Percentiles rank a stretch among this genome's conserved stretches.
Conservation (phyloP, 768 basidiomycete genomes). For the Postia placenta region DNA sequence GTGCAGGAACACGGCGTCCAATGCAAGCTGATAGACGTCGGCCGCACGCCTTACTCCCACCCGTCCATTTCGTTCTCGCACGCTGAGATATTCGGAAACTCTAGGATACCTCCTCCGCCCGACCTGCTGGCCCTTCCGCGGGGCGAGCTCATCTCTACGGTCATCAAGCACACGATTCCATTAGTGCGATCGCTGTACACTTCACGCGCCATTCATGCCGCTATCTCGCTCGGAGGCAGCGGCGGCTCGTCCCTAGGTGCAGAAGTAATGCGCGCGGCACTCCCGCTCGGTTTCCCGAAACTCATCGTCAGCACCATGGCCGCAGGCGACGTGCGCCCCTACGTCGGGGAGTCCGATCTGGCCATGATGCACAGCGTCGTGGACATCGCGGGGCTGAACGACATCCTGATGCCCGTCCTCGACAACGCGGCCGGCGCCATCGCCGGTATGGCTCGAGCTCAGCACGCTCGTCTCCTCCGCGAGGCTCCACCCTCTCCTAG, state of each 20-base stretch:
- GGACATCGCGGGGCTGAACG: slow-evolving; percentile 18
- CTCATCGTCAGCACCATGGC: slow-evolving; percentile 19
- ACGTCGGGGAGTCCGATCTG: slow-evolving; percentile 13
- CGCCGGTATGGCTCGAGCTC: slow-evolving; percentile 16
- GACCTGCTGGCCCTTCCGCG: slow-evolving; percentile 11
- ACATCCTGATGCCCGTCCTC: slow-evolving; percentile 14
- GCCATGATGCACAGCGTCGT: slow-evolving; percentile 15
- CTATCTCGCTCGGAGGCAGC: slow-evolving; percentile 13
- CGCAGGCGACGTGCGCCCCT: slow-evolving; percentile 13
- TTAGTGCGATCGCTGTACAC: slow-evolving; percentile 7
- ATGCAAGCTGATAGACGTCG: slow-evolving; percentile 16
- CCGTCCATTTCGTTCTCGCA: slow-evolving; percentile 13
- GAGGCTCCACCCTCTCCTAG: neutral
- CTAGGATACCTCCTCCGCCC: slow-evolving; percentile 1
- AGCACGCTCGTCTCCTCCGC: slow-evolving; percentile 2
- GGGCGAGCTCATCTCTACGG: slow-evolving; percentile 8
- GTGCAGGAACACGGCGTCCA: slow-evolving; percentile 4
- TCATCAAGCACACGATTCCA: slow-evolving; percentile 7
- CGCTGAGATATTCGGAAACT: slow-evolving; percentile 5
- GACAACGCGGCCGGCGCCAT: slow-evolving; percentile 15
- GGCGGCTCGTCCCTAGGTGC: slow-evolving; percentile 15
- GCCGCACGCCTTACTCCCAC: slow-evolving; percentile 9
- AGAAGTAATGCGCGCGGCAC: slow-evolving; percentile 9
- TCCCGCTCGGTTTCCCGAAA: slow-evolving; percentile 18
- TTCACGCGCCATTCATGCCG: slow-evolving; percentile 7